Evolutionary conservation across 1,284 basidiomycete species (phyloP), one percentile per base, ranked within the genome.

Genomic region (Schizophyllum commune): DNA sequence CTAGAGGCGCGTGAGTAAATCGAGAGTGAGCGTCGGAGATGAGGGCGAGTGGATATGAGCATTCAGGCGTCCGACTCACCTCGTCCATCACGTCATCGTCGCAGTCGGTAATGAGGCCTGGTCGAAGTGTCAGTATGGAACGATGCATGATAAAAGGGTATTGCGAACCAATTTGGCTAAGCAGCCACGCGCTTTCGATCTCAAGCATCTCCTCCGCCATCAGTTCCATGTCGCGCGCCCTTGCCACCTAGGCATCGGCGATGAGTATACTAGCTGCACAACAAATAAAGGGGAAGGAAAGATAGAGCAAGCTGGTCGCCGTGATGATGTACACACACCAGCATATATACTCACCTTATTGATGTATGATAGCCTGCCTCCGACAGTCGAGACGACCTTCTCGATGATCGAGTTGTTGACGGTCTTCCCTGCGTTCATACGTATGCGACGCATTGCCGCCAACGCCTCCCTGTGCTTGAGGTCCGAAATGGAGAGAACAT

Each of bases 21-120:
- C 47, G 19, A 20, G 20, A 21, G 32, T 32, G 58, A 17, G 47
- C 52, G 21, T n/a, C n/a, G n/a, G n/a, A n/a, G n/a, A n/a, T n/a
- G n/a, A n/a, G n/a, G n/a, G n/a, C n/a, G n/a, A n/a, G n/a, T n/a
- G n/a, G n/a, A n/a, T n/a, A n/a, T n/a, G n/a, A n/a, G n/a, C n/a
- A n/a, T n/a, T n/a, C n/a, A n/a, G n/a, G n/a, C n/a, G n/a, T n/a
- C n/a, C n/a, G 8, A 66, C 71, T 27, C 62, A 86, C 86, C 77
- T 90, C 89, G 70, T 89, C 86, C 89, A 92, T 91, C 55, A 93
- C 90, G 73, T 94, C 90, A 74, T 92, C 91, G 70, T 93, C 91
- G 69, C 85, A 86, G 68, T 94, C 91, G 6, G 83, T 81, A 61
- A 83, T 81, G 34, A 83, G 69, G 19, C 78, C 79, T 81, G 21